A percentile compares a stretch with the other conserved stretches of the same genome.
These are phyloP conservation scores for Rachicladosporium sp. DNA, from an alignment of 2,329 filamentous ascomycete genomes.

Conservation along the genomic window DNA sequence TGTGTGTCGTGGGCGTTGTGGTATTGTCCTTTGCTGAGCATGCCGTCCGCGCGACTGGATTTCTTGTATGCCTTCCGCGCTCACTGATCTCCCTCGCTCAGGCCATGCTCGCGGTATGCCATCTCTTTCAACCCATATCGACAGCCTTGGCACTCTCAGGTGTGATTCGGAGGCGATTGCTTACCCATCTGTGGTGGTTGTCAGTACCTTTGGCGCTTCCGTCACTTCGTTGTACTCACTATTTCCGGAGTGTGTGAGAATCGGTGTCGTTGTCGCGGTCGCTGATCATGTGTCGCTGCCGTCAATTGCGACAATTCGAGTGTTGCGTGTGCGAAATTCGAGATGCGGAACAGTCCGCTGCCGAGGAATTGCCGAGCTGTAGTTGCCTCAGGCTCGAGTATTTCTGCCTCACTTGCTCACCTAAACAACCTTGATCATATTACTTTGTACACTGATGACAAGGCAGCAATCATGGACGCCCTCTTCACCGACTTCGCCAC, in stretches of 20 bases:
- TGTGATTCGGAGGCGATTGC: slow-evolving; percentile 18
- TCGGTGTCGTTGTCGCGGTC: slow-evolving; percentile 5
- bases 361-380: slow-evolving; percentile 1
- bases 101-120: slow-evolving; percentile 5
- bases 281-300: slow-evolving; percentile 5
- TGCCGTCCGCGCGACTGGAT: neutral
- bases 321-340: slow-evolving; percentile 1
- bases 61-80: neutral
- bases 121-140: slow-evolving; percentile 17
- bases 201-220: slow-evolving; percentile 15
- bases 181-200: slow-evolving; percentile 48
- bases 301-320: slow-evolving; percentile 8
- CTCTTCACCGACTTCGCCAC: slow-evolving; percentile 62
- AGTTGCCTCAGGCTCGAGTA: slow-evolving; percentile 2
- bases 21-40: neutral
- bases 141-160: neutral
- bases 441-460: neutral
- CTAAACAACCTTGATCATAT: neutral
- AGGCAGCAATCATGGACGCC: slow-evolving; percentile 47
- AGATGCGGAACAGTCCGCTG: slow-evolving; percentile 2
- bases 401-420: neutral
- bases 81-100: slow-evolving; percentile 2
- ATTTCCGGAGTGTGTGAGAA: slow-evolving; percentile 3
- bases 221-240: slow-evolving; percentile 13
- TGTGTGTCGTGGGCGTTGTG: slow-evolving; percentile 1